Conservation (phyloP, 768 basidiomycete species). For the Pulveroboletus sp. region DNA sequence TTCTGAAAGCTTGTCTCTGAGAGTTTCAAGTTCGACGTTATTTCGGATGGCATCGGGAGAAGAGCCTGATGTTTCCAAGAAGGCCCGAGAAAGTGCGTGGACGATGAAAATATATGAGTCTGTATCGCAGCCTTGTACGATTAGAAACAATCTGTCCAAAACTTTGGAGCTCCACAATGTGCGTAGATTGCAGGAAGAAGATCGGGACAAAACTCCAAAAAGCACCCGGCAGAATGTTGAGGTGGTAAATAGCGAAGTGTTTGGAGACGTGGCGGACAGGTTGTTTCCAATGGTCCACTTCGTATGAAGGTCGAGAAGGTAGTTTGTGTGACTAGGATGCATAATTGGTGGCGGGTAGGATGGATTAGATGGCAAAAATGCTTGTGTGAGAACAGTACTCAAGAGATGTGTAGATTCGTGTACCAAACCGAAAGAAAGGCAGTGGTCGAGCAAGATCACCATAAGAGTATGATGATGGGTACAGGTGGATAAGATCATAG, state of each 20-base stretch:
- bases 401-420: slow-evolving; percentile 46
- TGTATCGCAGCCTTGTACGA: slow-evolving; percentile 30
- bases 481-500: slow-evolving; percentile 44
- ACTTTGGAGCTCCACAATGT: slow-evolving; percentile 45
- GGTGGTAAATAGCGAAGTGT: slow-evolving; percentile 22
- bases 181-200: slow-evolving; percentile 31
- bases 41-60: not conserved
- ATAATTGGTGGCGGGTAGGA: slow-evolving; percentile 32
- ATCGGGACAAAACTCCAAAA: slow-evolving; percentile 14
- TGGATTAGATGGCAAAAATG: slow-evolving; percentile 30
- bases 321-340: slow-evolving; percentile 46
- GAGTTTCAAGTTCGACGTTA: not conserved
- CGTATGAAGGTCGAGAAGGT: slow-evolving; percentile 44
- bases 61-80: slow-evolving; percentile 7
- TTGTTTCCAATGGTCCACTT: slow-evolving; percentile 33
- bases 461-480: slow-evolving; percentile 49
- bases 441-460: slow-evolving; percentile 48
- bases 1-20: slow-evolving; percentile 20
- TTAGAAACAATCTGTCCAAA: slow-evolving; percentile 35
- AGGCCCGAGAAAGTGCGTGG: slow-evolving; percentile 25
- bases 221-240: slow-evolving; percentile 25
- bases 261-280: not conserved
- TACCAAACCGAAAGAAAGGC: slow-evolving; percentile 41
- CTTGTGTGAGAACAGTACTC: slow-evolving; percentile 37
- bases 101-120: slow-evolving; percentile 32